These are phyloP conservation scores for Stephanodiscus minutulus DNA, from an alignment of 108 stramenopile genomes.

Conservation along the genomic window DNA sequence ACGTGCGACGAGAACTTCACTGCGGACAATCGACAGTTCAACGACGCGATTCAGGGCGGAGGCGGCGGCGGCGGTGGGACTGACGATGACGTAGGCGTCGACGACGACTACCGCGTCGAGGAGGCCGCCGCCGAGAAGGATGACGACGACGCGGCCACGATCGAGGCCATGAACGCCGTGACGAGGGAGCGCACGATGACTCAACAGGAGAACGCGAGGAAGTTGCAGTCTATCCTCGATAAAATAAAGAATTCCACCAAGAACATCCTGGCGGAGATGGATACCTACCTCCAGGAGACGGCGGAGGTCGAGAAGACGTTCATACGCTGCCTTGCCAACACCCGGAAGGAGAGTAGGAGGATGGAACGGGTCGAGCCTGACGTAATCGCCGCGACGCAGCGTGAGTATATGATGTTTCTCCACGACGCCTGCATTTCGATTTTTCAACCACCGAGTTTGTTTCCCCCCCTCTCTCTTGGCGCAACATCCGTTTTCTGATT, in stretches of 20 bases:
- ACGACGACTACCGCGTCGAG: background rate
- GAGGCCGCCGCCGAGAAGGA: background rate
- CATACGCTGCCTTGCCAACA: conserved; percentile 38
- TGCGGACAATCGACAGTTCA: background rate
- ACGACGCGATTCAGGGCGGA: background rate
- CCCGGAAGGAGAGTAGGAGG: conserved; percentile 47
- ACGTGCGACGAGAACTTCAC: background rate
- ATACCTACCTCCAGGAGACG: conserved; percentile 38
- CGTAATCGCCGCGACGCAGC: conserved; percentile 36
- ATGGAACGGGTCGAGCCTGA: conserved; percentile 65
- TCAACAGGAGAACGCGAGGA: conserved; percentile 35
- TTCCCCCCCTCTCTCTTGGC: no score
- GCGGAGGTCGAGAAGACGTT: conserved; percentile 45
- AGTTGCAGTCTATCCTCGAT: conserved; percentile 26
- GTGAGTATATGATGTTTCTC: conserved; percentile 3
- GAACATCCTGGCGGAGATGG: conserved; percentile 51
- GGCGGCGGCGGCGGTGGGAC: background rate
- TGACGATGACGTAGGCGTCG: background rate
- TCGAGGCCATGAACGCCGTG: conserved; percentile 15
- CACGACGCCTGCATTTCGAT: background rate
- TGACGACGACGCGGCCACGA: conserved; percentile 18
- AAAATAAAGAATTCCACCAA: conserved; percentile 42
- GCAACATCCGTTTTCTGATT: background rate
- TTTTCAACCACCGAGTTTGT: no score
- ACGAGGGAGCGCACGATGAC: conserved; percentile 20